Percentiles rank a stretch among this genome's conserved stretches.
Evolutionary conservation across 2,329 filamentous ascomycete genomes (phyloP).

Genomic region (Zopfia rhizophila): DNA sequence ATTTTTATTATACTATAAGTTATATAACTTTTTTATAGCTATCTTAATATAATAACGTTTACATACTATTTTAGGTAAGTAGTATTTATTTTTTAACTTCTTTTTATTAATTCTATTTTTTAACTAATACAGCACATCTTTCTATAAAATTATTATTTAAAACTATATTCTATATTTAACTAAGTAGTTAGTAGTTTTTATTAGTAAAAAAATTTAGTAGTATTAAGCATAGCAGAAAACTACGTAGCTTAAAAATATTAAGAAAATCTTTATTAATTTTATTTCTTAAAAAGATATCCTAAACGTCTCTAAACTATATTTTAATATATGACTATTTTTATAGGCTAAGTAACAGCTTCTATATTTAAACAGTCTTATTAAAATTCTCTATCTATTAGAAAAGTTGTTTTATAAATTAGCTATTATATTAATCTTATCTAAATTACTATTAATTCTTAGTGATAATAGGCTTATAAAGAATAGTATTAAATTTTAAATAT

Average conservation of each 20-base stretch:
- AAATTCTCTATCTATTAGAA: constrained; percentile 18
- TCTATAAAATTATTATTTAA: too few relatives aligned
- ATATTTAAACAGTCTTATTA: constrained; percentile 15
- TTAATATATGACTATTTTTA: constrained; percentile 11
- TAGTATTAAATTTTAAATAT: constrained; percentile 9
- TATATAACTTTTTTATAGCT: too few relatives aligned
- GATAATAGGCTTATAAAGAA: constrained; percentile 21
- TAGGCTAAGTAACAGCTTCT: constrained; percentile 17
- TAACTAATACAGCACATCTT: constrained; percentile 1
- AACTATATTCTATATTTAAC: constrained; percentile 8
- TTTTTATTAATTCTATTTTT: neutral
- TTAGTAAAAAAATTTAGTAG: constrained; percentile 15
- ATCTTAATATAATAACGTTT: too few relatives aligned
- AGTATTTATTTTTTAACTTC: too few relatives aligned
- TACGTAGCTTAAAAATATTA: constrained; percentile 23
- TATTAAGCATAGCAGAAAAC: constrained; percentile 18
- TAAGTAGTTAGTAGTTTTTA: constrained; percentile 11
- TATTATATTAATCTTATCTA: constrained; percentile 18
- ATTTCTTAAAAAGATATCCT: constrained; percentile 15
- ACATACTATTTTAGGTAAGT: too few relatives aligned
- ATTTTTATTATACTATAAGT: too few relatives aligned
- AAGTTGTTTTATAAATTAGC: constrained; percentile 22
- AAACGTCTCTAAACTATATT: constrained; percentile 14
- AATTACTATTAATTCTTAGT: constrained; percentile 26
- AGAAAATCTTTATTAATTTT: constrained; percentile 14